Evolutionary conservation across 1,284 basidiomycete genomes (phyloP), one percentile per base, ranked within the genome.

Genomic region (Fomitopsis betulina): DNA sequence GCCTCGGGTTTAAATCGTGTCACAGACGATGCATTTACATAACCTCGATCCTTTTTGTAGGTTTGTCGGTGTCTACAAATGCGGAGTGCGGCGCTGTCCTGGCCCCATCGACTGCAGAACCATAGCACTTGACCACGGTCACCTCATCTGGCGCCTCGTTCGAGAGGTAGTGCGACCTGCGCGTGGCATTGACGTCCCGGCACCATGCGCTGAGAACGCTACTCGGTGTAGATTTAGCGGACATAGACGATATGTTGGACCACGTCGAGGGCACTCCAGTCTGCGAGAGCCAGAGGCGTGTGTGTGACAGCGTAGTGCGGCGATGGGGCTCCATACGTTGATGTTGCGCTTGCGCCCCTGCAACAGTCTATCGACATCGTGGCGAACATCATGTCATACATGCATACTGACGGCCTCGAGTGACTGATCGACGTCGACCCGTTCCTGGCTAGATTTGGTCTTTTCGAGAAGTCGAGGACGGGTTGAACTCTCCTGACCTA

Each of bases 401-500:
- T 84, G 80, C 2, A 72, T 73, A 23, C 78, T 70, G 13, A 80
- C 72, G 3, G 83, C 77, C 10, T 71, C 63, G 40, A 73, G 75
- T 0, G 84, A 84, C 68, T 87, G 85, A 67, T 87, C 85, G 56
- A 84, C 78, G 64, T 86, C 85, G 0, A 79, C 79, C 39, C 65
- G 66, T 52, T 65, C 64, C 71, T 71, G 55, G 3, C n/a, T 10
- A 50, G 12, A 19, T 27, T 8, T 9, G 30, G 21, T 13, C 5
- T 19, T 19, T 3, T 40, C 21, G 6, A 30, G 4, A 25, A 25
- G 19, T 33, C 15, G 12, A 5, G 43, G 19, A 23, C 53, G 53
- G 25, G 19, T 30, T 17, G 53, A 39, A 30, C 40, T 40, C 7
- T 32, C 43, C 38, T 50, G 47, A 7, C 53, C 53, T 0, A 32